Conservation (phyloP, 2,329 filamentous ascomycete species). For the Xylariaceae sp. region DNA sequence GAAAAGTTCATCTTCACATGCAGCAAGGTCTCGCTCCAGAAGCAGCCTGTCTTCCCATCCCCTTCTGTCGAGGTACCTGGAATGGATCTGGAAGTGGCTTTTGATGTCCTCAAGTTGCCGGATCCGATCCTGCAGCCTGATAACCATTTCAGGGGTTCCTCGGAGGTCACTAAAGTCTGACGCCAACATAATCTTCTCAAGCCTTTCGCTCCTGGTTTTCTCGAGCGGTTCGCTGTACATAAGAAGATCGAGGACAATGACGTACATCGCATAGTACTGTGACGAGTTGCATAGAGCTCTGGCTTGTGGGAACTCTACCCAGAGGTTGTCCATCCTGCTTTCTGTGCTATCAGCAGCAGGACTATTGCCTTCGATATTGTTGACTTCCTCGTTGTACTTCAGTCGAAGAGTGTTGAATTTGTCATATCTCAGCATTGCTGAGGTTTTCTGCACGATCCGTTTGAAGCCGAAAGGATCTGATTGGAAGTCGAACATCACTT, state of each 20-base stretch:
- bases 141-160: slow-evolving; percentile 89
- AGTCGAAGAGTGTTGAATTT: slow-evolving; percentile 96
- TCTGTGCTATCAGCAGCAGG: slow-evolving; percentile 57
- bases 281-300: slow-evolving; percentile 94
- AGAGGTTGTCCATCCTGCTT: slow-evolving; percentile 89
- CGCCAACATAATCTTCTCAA: slow-evolving; percentile 98
- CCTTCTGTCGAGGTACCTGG: slow-evolving; percentile 77
- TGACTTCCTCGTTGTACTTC: slow-evolving; percentile 95
- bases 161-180: slow-evolving; percentile 97
- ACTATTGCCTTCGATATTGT: slow-evolving; percentile 53
- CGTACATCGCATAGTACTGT: slow-evolving; percentile 97
- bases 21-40: slow-evolving; percentile 84
- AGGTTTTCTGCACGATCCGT: slow-evolving; percentile 93
- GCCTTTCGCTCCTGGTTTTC: slow-evolving; percentile 89
- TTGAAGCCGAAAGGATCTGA: slow-evolving; percentile 96
- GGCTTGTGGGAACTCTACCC: slow-evolving; percentile 93
- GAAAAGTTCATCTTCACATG: slow-evolving; percentile 94
- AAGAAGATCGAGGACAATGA: slow-evolving; percentile 92
- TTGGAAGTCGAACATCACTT: slow-evolving; percentile 97
- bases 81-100: slow-evolving; percentile 88
- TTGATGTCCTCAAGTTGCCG: slow-evolving; percentile 95
- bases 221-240: slow-evolving; percentile 95
- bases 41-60: slow-evolving; percentile 87
- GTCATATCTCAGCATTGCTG: slow-evolving; percentile 88
- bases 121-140: slow-evolving; percentile 85